Evolutionary conservation across 805 yeast species (phyloP), one percentile per base, ranked within the genome.

Genomic region (Lipomyces kockii): DNA sequence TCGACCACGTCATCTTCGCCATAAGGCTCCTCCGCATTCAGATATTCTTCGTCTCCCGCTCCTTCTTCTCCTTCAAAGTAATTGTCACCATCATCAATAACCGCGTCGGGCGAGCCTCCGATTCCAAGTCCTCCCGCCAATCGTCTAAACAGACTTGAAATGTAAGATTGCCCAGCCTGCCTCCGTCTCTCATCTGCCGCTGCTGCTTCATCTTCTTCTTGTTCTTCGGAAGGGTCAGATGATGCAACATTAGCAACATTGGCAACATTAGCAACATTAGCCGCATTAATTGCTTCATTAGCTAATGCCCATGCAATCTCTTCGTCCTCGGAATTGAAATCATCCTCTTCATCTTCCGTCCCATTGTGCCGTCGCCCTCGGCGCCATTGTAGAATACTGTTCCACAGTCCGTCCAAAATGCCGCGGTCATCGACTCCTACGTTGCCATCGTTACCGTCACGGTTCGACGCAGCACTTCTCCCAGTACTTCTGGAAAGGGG

Each of bases 381-480:
- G 7, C 70, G 62, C 70, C 67, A 64, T 20, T 61, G 62, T 5
- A 60, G 43, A 12, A 67, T 22, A 58, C 65, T 64, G 46, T 64
- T 58, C 63, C 68, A 67, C 62, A 67, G 32, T 20, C 69, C 67
- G 12, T 59, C 62, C 51, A 65, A 27, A 12, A 64, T 56, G 14
- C 64, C 58, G 37, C 58, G 67, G 29, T 58, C 66, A 27, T 62
- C 71, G 12, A 54, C 32, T 25, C 51, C 65, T 11, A n/a, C 60
- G 17, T 52, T 59, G 52, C 43, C 67, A 25, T 37, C 58, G 11
- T 53, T 46, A 12, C 65, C 59, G 49, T 37, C 32, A 46, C 63
- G 25, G 39, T 49, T 32, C 29, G 20, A 17, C 51, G 66, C 32
- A 9, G 54, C 12, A 25, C 3, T 22, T 17, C 49, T 43, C 20